Percentiles rank a stretch among this genome's conserved stretches.
phyloP scores from a whole-genome alignment of 495 filamentous ascomycete species.

The Tirmania nivea region DNA sequence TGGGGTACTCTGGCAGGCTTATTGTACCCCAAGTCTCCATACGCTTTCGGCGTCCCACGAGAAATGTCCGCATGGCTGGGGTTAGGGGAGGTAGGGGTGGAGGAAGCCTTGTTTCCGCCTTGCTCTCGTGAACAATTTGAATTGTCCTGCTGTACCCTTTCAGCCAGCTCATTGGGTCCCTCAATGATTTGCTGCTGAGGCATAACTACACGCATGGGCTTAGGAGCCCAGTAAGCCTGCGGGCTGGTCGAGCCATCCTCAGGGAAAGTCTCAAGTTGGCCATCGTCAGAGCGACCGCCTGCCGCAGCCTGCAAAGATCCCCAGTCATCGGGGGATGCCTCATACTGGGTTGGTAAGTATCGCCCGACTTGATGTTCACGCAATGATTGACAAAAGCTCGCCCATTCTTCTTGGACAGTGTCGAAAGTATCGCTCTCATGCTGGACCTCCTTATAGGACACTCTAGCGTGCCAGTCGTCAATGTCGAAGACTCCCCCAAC shows the following conservation, averaged over 20 bases:
- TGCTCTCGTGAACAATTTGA: no score
- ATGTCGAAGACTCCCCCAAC: neutral
- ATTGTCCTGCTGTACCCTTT: no score
- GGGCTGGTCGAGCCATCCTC: neutral
- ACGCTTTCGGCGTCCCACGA: neutral
- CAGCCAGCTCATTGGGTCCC: no score
- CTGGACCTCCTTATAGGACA: no score
- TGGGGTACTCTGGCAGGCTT: neutral
- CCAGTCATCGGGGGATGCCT: neutral
- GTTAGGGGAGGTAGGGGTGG: neutral
- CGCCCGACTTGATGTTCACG: neutral
- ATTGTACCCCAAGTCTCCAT: neutral
- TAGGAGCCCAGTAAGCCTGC: neutral
- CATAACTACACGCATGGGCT: no score
- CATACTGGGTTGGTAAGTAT: neutral
- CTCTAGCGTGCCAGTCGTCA: no score
- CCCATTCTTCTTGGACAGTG: neutral
- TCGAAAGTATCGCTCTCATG: no score
- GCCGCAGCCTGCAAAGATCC: neutral
- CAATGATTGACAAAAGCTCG: neutral
- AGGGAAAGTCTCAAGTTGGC: neutral
- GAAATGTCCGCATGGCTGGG: neutral
- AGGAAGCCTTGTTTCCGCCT: no score
- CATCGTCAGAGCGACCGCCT: neutral
- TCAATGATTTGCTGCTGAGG: no score